Conservation (phyloP, 73 alveolate genomes). For the Tetrahymena thermophila region DNA sequence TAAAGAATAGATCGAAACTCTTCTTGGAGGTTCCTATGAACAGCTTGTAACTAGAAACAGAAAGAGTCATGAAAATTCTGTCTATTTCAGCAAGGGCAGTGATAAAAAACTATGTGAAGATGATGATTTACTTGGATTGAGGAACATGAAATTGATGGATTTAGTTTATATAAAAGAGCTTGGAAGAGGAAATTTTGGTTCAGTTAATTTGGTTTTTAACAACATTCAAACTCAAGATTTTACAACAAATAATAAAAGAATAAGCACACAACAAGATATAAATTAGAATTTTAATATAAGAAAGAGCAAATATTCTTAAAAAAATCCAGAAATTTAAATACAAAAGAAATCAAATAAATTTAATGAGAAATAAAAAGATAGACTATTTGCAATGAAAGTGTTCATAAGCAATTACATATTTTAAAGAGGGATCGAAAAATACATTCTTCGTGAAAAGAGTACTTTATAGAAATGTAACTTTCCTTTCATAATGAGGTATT, state of each 20-base stretch:
- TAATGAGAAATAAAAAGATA: not conserved
- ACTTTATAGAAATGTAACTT: constrained; percentile 8
- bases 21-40: not conserved
- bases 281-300: not conserved
- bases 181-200: not conserved
- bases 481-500: constrained; percentile 21
- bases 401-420: not conserved
- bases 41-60: not conserved
- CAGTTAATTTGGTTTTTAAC: not conserved
- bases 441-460: constrained; percentile 12
- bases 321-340: not conserved
- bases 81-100: not conserved
- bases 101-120: not conserved
- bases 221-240: not conserved
- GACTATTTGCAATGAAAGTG: not conserved
- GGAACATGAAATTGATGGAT: not conserved
- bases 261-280: not conserved
- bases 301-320: not conserved
- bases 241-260: not conserved
- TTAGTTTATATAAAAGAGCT: not conserved
- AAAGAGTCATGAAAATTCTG: not conserved
- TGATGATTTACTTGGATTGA: not conserved
- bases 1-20: not conserved
- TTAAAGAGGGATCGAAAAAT: constrained; percentile 14
- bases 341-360: not conserved